Conservation (phyloP, 2,329 filamentous ascomycete species). For the Hyphodiscus sp. region DNA sequence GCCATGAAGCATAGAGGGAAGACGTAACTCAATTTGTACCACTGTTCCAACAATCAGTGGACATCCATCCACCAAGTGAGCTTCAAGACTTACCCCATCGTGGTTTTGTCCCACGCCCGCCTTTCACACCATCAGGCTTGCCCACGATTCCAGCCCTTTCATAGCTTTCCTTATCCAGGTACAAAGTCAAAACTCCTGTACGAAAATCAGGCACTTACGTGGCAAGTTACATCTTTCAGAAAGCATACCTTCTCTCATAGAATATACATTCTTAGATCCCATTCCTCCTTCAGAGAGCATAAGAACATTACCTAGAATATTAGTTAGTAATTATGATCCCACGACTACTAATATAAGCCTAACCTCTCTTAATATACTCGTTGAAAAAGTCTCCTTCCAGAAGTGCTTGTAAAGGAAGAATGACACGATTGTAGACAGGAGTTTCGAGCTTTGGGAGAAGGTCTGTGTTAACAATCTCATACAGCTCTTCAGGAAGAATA, state of each 20-base stretch:
- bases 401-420: conserved; percentile 66
- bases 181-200: conserved; percentile 64
- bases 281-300: conserved; percentile 77
- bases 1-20: conserved; percentile 62
- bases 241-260: conserved; percentile 57
- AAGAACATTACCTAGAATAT: conserved; percentile 58
- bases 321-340: conserved; percentile 3
- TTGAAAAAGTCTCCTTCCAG: conserved; percentile 72
- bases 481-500: conserved; percentile 61
- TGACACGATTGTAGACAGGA: conserved; percentile 58
- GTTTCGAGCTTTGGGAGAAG: conserved; percentile 37
- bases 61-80: not conserved
- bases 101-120: conserved; percentile 53
- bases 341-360: not conserved
- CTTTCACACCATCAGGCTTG: conserved; percentile 54
- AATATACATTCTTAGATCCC: conserved; percentile 66
- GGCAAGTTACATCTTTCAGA: not conserved
- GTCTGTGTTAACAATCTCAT: conserved; percentile 46
- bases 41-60: conserved; percentile 42
- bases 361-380: conserved; percentile 66
- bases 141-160: conserved; percentile 78
- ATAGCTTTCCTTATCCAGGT: conserved; percentile 74
- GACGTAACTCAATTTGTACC: conserved; percentile 69
- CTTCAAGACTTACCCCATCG: conserved; percentile 58
- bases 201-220: conserved; percentile 5